Conservation (phyloP, 2,329 filamentous ascomycete genomes). For the Ceratocystis huliohia region DNA sequence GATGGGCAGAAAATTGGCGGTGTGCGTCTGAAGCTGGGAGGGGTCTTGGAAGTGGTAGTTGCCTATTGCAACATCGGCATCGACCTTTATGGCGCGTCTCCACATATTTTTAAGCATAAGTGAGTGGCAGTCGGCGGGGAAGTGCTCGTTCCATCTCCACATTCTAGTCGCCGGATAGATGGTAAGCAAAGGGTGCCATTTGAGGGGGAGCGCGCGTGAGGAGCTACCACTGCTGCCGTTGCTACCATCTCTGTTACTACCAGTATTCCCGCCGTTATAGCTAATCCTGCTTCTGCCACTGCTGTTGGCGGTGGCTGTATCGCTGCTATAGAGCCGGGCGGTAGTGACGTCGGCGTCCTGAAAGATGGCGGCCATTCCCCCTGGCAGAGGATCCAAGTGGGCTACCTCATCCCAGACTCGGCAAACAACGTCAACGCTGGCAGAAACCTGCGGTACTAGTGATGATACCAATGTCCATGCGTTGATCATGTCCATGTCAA, state of each 20-base stretch:
- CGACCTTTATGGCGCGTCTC: conserved; percentile 3
- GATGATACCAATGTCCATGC: background rate
- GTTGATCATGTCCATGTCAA: conserved; percentile 11
- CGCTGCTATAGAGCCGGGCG: background rate
- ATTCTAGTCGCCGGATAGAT: conserved; percentile 10
- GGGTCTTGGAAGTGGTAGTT: background rate
- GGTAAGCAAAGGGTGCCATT: conserved; percentile 3
- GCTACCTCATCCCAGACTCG: background rate
- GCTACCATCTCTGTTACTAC: background rate
- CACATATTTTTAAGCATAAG: background rate
- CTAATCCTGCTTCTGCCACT: background rate
- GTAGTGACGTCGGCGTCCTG: background rate
- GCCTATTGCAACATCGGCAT: background rate
- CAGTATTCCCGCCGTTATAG: background rate
- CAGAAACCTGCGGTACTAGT: background rate
- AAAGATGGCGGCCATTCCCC: background rate
- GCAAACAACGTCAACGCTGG: background rate
- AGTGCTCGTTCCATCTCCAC: conserved; percentile 9
- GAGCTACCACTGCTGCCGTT: background rate
- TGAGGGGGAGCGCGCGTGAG: background rate
- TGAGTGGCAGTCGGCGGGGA: background rate
- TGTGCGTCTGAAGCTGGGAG: background rate
- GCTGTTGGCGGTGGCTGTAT: background rate
- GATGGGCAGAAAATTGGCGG: background rate
- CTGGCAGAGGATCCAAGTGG: background rate